Conservation (phyloP, 306 rosid genomes). For the Aeschynomene evenia region DNA sequence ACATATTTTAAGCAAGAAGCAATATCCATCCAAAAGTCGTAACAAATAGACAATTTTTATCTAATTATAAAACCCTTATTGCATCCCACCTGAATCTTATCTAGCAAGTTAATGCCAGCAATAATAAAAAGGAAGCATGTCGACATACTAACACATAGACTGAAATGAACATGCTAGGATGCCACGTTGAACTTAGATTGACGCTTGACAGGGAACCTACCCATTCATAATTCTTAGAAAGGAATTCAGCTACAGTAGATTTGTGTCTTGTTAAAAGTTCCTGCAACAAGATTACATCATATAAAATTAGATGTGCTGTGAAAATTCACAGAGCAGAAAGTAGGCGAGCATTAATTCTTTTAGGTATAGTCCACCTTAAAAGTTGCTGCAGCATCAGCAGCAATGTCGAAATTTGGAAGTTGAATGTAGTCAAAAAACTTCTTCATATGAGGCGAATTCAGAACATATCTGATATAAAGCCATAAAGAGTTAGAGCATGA, state of each 20-base stretch:
- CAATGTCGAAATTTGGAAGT: conserved; percentile 94
- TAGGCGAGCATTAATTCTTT: conserved; percentile 6
- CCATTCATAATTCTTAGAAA: conserved; percentile 95
- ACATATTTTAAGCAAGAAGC: not conserved
- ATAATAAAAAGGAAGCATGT: not conserved
- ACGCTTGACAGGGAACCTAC: conserved; percentile 43
- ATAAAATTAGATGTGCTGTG: not conserved
- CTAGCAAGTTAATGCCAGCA: conserved; percentile 3
- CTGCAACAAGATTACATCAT: conserved; percentile 46
- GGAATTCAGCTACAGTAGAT: conserved; percentile 94
- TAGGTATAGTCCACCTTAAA: conserved; percentile 63
- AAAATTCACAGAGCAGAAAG: conserved; percentile 10
- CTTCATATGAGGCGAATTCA: conserved; percentile 85
- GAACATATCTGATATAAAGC: conserved; percentile 75
- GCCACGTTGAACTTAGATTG: conserved; percentile 13
- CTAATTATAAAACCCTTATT: not conserved
- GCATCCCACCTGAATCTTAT: conserved; percentile 11
- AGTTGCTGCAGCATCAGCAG: conserved; percentile 99
- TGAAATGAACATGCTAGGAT: not conserved
- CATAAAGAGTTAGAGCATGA: conserved; percentile 21
- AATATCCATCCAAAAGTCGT: not conserved
- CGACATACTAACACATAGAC: not conserved
- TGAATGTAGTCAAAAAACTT: conserved; percentile 92
- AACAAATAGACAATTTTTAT: not conserved
- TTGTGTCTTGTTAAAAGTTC: conserved; percentile 98